phyloP scores from a whole-genome alignment of 768 basidiomycete genomes.

The Xerocomus spinulosus region DNA sequence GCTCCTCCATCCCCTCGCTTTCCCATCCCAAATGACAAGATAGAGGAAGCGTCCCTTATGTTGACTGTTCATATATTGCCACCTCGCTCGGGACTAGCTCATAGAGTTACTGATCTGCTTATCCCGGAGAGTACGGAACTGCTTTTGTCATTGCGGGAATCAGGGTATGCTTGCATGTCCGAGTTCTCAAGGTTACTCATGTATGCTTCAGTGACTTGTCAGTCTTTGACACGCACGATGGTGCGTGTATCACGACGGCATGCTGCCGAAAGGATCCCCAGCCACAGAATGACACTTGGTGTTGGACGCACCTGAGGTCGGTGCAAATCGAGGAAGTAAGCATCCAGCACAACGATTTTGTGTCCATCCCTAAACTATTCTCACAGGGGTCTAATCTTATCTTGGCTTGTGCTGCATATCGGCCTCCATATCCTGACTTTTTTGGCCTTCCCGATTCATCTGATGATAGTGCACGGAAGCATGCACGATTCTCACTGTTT shows the following conservation, averaged over 20 bases:
- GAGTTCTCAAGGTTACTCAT: conserved; percentile 3
- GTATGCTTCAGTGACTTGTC: conserved; percentile 44
- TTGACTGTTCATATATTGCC: conserved; percentile 43
- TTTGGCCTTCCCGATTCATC: conserved; percentile 21
- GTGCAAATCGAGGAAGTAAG: conserved; percentile 21
- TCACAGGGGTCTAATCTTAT: conserved; percentile 31
- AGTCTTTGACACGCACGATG: conserved; percentile 52
- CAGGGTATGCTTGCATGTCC: conserved; percentile 47
- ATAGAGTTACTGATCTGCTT: conserved; percentile 44
- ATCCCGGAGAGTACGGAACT: conserved; percentile 40
- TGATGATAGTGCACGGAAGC: conserved; percentile 3
- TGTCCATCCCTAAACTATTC: background rate
- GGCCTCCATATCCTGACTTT: conserved; percentile 13
- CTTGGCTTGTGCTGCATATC: conserved; percentile 41
- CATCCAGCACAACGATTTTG: background rate
- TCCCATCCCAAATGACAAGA: conserved; percentile 11
- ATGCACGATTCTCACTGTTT: conserved; percentile 21
- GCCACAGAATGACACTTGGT: conserved; percentile 8
- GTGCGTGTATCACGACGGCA: conserved; percentile 31
- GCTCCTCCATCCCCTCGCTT: conserved; percentile 33
- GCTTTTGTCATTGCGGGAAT: conserved; percentile 54
- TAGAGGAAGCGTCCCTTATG: conserved; percentile 14
- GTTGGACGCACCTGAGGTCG: conserved; percentile 21
- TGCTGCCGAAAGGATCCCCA: conserved; percentile 9
- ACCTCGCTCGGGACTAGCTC: conserved; percentile 34